Evolutionary conservation across 148 eudicot species (phyloP).

Genomic region (Camellia lanceoleosa): DNA sequence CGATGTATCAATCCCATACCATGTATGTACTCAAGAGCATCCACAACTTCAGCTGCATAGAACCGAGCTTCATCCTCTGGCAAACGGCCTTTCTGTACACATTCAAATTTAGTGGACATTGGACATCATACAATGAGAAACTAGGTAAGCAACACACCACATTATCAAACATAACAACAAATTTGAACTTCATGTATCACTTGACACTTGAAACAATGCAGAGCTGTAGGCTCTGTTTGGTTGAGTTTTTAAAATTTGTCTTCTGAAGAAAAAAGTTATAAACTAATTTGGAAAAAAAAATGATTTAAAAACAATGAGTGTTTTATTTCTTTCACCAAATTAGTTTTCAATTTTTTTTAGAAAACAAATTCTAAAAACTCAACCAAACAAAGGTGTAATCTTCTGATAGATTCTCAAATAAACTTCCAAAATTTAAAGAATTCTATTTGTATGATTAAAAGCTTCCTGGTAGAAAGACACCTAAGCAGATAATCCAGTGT

Average conservation of each 20-base stretch:
- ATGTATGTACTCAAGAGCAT: constrained; percentile 95
- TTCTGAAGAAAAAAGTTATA: too few species aligned
- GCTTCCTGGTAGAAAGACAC: neutral
- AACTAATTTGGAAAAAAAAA: too few species aligned
- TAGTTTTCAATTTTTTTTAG: too few species aligned
- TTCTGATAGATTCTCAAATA: neutral
- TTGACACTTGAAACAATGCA: constrained; percentile 3
- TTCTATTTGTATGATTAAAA: neutral
- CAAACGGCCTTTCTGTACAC: constrained; percentile 87
- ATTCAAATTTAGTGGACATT: constrained; percentile 24
- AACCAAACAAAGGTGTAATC: too few species aligned
- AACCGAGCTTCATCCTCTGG: constrained; percentile 92
- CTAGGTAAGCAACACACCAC: neutral
- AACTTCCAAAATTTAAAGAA: neutral
- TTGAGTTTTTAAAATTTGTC: too few species aligned
- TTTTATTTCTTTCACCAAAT: too few species aligned
- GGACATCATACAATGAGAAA: constrained; percentile 9
- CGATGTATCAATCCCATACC: constrained; percentile 92
- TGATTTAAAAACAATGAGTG: too few species aligned
- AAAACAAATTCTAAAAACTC: too few species aligned
- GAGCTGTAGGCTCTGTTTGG: neutral
- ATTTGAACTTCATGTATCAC: neutral
- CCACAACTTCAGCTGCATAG: constrained; percentile 97
- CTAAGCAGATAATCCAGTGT: neutral
- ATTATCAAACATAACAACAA: neutral